Base-by-base conservation (phyloP, 1,139 yeast genomes). In the Geotrichum cucujoidarum region DNA sequence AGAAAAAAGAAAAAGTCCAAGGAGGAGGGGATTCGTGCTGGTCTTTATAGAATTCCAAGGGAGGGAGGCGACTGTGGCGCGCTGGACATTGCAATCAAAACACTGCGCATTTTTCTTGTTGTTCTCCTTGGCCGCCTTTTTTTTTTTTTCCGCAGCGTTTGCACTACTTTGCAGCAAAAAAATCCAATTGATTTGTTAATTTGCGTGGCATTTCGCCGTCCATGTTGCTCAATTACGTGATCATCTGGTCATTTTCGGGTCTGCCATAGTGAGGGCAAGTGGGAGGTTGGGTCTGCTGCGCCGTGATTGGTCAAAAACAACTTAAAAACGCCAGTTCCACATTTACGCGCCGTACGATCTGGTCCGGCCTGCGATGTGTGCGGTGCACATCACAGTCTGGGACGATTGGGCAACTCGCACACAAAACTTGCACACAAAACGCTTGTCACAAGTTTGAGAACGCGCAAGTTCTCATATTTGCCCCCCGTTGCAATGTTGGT, bases 1-100 rank as follows among this genome's bases (percentile, higher is more conserved):
- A 48, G 53, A 52, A 50, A 45, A 49, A 48, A 42, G 39, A 44
- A 40, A 35, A 48, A 50, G 39, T 40, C 27, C 7, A 17, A 27
- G 33, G 21, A 17, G 29, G 4, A 25, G 32, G 20, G n/a, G 18
- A 21, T 34, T 24, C 14, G 25, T 18, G 25, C 25, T 27, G 34
- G 14, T 31, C 14, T 33, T 7, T 33, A 33, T 17, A 33, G 22
- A n/a, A n/a, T n/a, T n/a, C n/a, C n/a, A n/a, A n/a, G n/a, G n/a
- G n/a, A n/a, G n/a, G n/a, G n/a, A n/a, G n/a, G n/a, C n/a, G n/a
- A n/a, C n/a, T n/a, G n/a, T n/a, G n/a, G n/a, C n/a, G n/a, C n/a
- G n/a, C n/a, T n/a, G n/a, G n/a, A n/a, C n/a, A n/a, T n/a, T n/a
- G n/a, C n/a, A n/a, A n/a, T n/a, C n/a, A n/a, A n/a, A n/a, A n/a